These are phyloP conservation scores for Fomitopsis serialis DNA, from an alignment of 768 basidiomycete genomes.

Conservation along the genomic window DNA sequence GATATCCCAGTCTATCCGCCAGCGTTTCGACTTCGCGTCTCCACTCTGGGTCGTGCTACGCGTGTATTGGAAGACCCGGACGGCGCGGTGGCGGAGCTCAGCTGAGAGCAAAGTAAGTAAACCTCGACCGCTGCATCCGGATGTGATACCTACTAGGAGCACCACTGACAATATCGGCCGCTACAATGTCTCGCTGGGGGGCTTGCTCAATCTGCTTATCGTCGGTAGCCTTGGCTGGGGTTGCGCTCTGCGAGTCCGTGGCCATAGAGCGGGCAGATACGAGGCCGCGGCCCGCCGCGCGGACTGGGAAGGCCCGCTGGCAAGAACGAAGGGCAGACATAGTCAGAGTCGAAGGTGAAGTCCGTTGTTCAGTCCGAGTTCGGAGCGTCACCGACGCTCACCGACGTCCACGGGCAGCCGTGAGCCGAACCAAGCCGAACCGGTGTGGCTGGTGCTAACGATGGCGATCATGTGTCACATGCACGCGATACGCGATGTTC, in stretches of 20 bases:
- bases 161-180: constrained; percentile 81
- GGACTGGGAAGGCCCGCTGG: constrained; percentile 21
- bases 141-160: constrained; percentile 60
- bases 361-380: not conserved
- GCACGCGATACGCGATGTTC: too few relatives aligned
- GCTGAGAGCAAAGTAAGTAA: constrained; percentile 32
- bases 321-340: constrained; percentile 56
- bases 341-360: constrained; percentile 3
- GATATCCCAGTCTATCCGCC: constrained; percentile 93
- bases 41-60: constrained; percentile 96
- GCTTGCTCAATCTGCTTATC: constrained; percentile 37
- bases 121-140: not conserved
- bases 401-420: too few relatives aligned
- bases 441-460: not conserved
- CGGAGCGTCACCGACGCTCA: not conserved
- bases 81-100: constrained; percentile 80
- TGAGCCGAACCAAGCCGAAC: not conserved
- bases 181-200: constrained; percentile 51
- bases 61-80: constrained; percentile 90
- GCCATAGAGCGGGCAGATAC: constrained; percentile 15
- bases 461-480: too few relatives aligned
- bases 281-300: constrained; percentile 15
- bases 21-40: constrained; percentile 75
- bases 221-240: constrained; percentile 14
- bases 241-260: constrained; percentile 17